phyloP scores from a whole-genome alignment of 495 filamentous ascomycete genomes.

The Bryoglossum gracile region DNA sequence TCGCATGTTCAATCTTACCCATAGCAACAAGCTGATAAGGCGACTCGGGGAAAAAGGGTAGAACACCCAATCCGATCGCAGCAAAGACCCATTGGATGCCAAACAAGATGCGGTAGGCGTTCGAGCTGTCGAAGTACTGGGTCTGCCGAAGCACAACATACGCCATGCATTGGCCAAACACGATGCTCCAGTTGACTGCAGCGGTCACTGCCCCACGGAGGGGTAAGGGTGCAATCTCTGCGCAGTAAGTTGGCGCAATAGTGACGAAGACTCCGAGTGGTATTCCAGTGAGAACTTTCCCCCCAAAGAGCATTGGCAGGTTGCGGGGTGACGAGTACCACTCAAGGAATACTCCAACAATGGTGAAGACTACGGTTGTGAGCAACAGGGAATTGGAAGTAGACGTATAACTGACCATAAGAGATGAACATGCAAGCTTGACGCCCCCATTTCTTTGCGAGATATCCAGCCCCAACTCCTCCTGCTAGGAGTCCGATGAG shows the following conservation, averaged over 20 bases:
- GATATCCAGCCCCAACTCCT: slow-evolving; percentile 5
- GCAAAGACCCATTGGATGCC: slow-evolving; percentile 16
- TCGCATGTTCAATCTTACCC: slow-evolving; percentile 10
- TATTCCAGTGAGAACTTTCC: slow-evolving; percentile 15
- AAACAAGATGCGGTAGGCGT: slow-evolving; percentile 12
- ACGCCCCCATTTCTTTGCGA: slow-evolving; percentile 12
- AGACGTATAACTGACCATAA: background rate
- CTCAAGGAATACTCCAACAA: slow-evolving; percentile 15
- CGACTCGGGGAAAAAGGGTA: slow-evolving; percentile 12
- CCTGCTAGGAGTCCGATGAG: slow-evolving; percentile 11
- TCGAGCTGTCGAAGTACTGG: background rate
- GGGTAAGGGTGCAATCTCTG: slow-evolving; percentile 11
- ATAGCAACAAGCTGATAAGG: slow-evolving; percentile 12
- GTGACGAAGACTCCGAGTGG: slow-evolving; percentile 17
- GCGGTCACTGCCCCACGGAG: slow-evolving; percentile 46
- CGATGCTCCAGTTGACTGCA: slow-evolving; percentile 57
- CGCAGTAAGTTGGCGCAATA: slow-evolving; percentile 15
- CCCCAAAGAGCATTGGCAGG: slow-evolving; percentile 9
- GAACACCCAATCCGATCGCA: slow-evolving; percentile 2
- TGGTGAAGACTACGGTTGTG: slow-evolving; percentile 6
- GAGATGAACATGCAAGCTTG: slow-evolving; percentile 12
- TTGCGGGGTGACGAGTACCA: slow-evolving; percentile 8
- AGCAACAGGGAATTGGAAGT: background rate
- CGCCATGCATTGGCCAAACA: slow-evolving; percentile 52
- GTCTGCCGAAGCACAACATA: slow-evolving; percentile 16